Conservation (phyloP, 2,329 filamentous ascomycete species). For the Fusarium transvaalense region DNA sequence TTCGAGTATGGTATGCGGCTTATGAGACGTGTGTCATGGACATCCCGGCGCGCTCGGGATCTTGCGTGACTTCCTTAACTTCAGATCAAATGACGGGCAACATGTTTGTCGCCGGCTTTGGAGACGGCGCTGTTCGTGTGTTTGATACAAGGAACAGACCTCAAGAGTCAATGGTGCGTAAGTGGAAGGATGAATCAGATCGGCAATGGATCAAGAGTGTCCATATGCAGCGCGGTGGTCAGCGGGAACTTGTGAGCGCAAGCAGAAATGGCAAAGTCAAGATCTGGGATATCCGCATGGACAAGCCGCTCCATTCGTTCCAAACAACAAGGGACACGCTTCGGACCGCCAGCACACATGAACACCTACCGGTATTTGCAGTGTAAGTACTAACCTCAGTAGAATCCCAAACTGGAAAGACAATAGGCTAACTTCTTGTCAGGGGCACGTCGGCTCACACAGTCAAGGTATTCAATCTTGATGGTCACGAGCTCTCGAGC, state of each 20-base stretch:
- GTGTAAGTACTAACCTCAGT: constrained; percentile 70
- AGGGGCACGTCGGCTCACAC: constrained; percentile 90
- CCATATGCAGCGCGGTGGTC: constrained; percentile 95
- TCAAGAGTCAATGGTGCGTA: constrained; percentile 92
- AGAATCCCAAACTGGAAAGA: constrained; percentile 5
- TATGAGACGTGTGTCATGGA: constrained; percentile 94
- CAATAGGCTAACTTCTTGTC: constrained; percentile 47
- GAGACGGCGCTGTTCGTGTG: constrained; percentile 92
- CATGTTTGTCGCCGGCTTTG: constrained; percentile 95
- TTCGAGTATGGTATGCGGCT: constrained; percentile 95
- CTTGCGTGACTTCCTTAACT: constrained; percentile 94
- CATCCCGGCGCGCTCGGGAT: constrained; percentile 93
- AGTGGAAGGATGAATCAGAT: constrained; percentile 90
- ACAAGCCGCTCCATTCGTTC: constrained; percentile 79
- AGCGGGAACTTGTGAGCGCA: constrained; percentile 90
- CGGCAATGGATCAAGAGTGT: constrained; percentile 96
- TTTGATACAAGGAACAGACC: constrained; percentile 90
- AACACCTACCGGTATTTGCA: constrained; percentile 95
- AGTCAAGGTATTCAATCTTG: constrained; percentile 93
- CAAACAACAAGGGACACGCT: constrained; percentile 81
- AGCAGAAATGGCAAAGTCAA: constrained; percentile 94
- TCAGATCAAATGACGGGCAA: constrained; percentile 98
- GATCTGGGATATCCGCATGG: constrained; percentile 95
- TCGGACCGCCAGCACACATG: constrained; percentile 90
- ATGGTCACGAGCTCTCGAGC: constrained; percentile 81